Conservation (phyloP, 148 eudicot genomes). For the Camellia lanceoleosa region DNA sequence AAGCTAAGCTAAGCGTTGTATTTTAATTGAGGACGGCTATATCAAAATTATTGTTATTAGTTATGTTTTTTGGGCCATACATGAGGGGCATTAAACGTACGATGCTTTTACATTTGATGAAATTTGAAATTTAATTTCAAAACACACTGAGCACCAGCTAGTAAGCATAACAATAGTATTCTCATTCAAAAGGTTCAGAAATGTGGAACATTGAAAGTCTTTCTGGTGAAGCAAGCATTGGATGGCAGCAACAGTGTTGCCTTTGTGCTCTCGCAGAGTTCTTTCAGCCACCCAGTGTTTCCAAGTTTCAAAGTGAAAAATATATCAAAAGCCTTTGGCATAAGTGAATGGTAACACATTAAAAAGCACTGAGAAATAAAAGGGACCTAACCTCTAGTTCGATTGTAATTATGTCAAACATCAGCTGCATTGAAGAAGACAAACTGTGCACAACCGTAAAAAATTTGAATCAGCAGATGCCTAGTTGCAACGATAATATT, state of each 20-base stretch:
- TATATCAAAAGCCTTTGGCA: background rate
- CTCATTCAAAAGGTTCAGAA: background rate
- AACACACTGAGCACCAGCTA: no score
- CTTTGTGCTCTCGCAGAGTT: conserved; percentile 91
- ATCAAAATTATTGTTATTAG: no score
- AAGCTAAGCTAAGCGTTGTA: no score
- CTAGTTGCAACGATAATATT: no score
- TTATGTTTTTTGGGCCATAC: no score
- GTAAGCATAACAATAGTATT: no score
- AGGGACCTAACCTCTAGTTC: conserved; percentile 70
- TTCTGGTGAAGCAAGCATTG: conserved; percentile 51
- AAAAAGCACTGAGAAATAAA: background rate
- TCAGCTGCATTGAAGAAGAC: conserved; percentile 55
- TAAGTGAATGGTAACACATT: background rate
- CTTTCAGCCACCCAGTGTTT: conserved; percentile 89
- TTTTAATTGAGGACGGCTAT: no score
- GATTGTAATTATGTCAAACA: conserved; percentile 72
- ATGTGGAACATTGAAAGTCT: background rate
- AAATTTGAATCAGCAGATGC: no score
- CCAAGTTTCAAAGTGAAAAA: background rate
- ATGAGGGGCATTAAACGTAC: no score
- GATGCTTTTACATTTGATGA: no score
- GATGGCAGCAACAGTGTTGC: conserved; percentile 88
- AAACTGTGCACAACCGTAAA: no score
- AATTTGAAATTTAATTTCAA: no score